phyloP scores from a whole-genome alignment of 2,329 filamentous ascomycete species.

The Camillea tinctor region DNA sequence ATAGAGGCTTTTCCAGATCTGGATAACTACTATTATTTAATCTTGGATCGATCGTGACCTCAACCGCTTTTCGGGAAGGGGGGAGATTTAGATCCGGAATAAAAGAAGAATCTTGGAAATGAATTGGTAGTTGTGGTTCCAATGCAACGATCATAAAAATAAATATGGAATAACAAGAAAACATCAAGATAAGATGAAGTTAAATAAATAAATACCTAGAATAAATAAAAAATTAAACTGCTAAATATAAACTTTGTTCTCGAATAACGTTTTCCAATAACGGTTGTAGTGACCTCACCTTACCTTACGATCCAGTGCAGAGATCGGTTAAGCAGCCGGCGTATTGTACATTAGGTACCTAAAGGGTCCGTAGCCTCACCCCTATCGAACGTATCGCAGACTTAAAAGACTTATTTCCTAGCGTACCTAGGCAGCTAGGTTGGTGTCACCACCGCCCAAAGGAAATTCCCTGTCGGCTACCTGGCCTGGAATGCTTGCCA shows the following conservation, averaged over 20 bases:
- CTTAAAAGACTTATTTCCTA: conserved; percentile 1
- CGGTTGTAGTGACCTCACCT: neutral
- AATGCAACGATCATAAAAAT: neutral
- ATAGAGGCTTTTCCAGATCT: neutral
- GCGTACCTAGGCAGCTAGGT: conserved; percentile 1
- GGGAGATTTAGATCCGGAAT: neutral
- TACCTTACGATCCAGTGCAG: too few relatives aligned
- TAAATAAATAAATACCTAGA: neutral
- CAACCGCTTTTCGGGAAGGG: neutral
- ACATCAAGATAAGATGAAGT: neutral
- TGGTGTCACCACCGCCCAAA: neutral
- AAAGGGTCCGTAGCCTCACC: neutral
- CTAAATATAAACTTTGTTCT: too few relatives aligned
- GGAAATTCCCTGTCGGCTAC: neutral
- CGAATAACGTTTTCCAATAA: too few relatives aligned
- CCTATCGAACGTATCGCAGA: conserved; percentile 2
- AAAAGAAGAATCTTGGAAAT: too few relatives aligned
- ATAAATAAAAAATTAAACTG: too few relatives aligned
- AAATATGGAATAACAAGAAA: neutral
- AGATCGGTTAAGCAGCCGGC: neutral
- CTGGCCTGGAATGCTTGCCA: neutral
- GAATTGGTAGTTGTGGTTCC: too few relatives aligned
- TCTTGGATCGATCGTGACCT: neutral
- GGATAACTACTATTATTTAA: neutral
- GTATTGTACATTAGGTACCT: too few relatives aligned